A percentile compares a stretch with the other conserved stretches of the same genome.
Conservation (phyloP, 2,329 filamentous ascomycete genomes). For the Xylariaceae sp. region DNA sequence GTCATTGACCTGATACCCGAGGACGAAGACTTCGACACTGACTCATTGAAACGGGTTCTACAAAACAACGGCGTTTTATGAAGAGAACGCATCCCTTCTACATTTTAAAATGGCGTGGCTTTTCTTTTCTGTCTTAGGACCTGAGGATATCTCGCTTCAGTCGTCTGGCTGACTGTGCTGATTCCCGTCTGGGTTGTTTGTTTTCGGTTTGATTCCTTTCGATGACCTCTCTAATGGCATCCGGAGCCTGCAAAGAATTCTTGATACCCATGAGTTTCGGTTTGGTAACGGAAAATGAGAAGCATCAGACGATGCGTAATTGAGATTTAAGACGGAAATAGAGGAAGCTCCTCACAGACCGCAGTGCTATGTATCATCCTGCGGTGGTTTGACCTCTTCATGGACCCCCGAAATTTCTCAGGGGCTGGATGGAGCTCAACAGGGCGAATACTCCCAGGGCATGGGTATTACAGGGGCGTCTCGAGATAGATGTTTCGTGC, state of each 20-base stretch:
- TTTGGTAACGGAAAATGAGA: conserved; percentile 9
- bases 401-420: neutral
- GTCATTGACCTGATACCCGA: conserved; percentile 80
- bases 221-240: conserved; percentile 9
- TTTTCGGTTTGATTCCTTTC: conserved; percentile 1
- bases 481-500: conserved; percentile 9
- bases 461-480: conserved; percentile 6
- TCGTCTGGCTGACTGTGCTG: conserved; percentile 3
- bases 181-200: conserved; percentile 5
- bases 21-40: conserved; percentile 53
- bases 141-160: too few relatives aligned
- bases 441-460: conserved; percentile 2
- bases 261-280: conserved; percentile 20
- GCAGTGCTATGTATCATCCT: neutral
- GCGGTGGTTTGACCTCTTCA: neutral
- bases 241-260: conserved; percentile 11
- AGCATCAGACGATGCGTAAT: conserved; percentile 5
- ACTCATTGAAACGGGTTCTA: conserved; percentile 49
- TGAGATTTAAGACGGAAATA: neutral
- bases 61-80: conserved; percentile 49
- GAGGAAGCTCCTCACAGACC: neutral
- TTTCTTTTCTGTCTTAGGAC: neutral
- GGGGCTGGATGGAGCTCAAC: conserved; percentile 1
- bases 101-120: neutral
- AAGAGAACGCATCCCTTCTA: neutral